These are phyloP conservation scores for Lachancea lanzarotensis DNA, from an alignment of 805 yeast genomes.

Conservation along the genomic window DNA sequence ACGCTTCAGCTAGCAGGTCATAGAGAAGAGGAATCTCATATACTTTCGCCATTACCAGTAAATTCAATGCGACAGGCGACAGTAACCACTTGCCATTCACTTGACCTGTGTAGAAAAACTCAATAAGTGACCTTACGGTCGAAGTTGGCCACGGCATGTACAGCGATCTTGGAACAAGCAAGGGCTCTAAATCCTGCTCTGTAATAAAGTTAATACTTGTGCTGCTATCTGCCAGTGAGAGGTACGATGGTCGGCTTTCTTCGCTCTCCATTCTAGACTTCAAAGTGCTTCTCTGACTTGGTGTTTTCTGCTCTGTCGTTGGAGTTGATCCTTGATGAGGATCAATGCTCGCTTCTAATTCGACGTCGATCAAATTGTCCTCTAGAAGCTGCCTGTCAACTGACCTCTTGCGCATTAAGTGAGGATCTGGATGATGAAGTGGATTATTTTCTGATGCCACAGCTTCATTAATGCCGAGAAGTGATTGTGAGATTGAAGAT, in stretches of 20 bases:
- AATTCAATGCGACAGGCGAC: constrained; percentile 60
- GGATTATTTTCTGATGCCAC: neutral
- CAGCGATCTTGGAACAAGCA: constrained; percentile 59
- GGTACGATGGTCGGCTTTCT: constrained; percentile 13
- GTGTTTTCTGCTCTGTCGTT: neutral
- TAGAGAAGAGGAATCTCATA: constrained; percentile 65
- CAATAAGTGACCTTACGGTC: constrained; percentile 60
- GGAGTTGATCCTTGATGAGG: neutral
- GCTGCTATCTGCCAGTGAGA: constrained; percentile 14
- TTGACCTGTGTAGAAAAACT: constrained; percentile 73
- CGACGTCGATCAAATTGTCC: constrained; percentile 10
- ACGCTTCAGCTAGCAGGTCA: constrained; percentile 60
- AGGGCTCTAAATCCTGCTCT: constrained; percentile 44
- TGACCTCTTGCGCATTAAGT: constrained; percentile 12
- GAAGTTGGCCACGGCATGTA: constrained; percentile 61
- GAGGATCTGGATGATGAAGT: constrained; percentile 14
- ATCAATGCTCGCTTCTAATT: neutral
- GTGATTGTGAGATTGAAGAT: constrained; percentile 2
- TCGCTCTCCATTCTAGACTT: constrained; percentile 6
- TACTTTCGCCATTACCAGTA: constrained; percentile 53
- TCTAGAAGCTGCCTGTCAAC: constrained; percentile 22
- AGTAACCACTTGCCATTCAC: constrained; percentile 70
- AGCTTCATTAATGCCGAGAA: neutral
- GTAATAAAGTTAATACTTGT: constrained; percentile 9
- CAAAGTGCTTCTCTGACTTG: neutral